phyloP scores from a whole-genome alignment of 2,329 filamentous ascomycete genomes.

The Zasmidium angulare region DNA sequence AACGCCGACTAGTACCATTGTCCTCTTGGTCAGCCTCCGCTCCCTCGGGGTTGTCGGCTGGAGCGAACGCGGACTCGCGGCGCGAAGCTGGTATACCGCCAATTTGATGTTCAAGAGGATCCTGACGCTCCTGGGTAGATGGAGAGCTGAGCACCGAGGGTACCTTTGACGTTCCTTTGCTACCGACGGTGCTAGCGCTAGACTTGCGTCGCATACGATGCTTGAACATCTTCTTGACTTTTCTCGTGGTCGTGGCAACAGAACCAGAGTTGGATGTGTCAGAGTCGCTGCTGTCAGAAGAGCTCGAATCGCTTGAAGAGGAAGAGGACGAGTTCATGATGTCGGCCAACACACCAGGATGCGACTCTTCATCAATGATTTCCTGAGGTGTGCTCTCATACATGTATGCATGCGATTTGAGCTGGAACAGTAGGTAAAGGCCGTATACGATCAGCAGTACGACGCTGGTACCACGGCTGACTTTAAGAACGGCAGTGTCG shows the following conservation, averaged over 20 bases:
- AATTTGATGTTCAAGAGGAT: constrained; percentile 40
- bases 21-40: constrained; percentile 55
- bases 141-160: constrained; percentile 48
- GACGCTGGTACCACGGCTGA: constrained; percentile 86
- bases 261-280: constrained; percentile 65
- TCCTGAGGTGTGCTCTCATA: constrained; percentile 91
- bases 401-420: constrained; percentile 89
- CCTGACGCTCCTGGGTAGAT: constrained; percentile 39
- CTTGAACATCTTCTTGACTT: constrained; percentile 70
- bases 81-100: constrained; percentile 29
- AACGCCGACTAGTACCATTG: constrained; percentile 23
- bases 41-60: constrained; percentile 55
- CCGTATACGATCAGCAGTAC: constrained; percentile 79
- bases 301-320: constrained; percentile 51
- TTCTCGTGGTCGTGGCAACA: constrained; percentile 64
- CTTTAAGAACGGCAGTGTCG: constrained; percentile 71
- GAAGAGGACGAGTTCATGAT: constrained; percentile 72
- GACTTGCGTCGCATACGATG: constrained; percentile 73
- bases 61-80: constrained; percentile 38
- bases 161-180: constrained; percentile 33
- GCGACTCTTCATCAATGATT: constrained; percentile 86
- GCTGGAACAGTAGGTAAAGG: constrained; percentile 83
- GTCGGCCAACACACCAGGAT: constrained; percentile 78
- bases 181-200: constrained; percentile 67
- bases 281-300: constrained; percentile 56